Percentiles rank a stretch among this genome's conserved stretches.
These are phyloP conservation scores for Pholiota molesta DNA, from an alignment of 768 basidiomycete genomes.

Conservation along the genomic window DNA sequence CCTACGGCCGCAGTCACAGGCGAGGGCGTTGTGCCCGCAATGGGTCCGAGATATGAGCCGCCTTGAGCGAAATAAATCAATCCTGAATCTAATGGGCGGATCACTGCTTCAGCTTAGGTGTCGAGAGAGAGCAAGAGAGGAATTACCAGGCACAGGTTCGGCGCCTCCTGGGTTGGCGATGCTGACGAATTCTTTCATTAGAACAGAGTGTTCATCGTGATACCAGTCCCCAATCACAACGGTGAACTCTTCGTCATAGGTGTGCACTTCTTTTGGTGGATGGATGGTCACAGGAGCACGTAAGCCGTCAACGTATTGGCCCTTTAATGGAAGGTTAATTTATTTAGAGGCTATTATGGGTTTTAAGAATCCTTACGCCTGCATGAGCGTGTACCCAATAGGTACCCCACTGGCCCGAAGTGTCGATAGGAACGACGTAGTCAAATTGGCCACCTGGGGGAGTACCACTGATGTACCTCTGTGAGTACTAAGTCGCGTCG, in stretches of 20 bases:
- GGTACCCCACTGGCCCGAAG: constrained; percentile 75
- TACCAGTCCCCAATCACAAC: constrained; percentile 93
- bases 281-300: constrained; percentile 86
- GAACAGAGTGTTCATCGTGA: constrained; percentile 67
- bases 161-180: constrained; percentile 79
- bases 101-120: neutral
- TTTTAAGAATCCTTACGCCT: constrained; percentile 35
- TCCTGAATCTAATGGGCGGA: constrained; percentile 57
- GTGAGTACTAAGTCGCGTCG: neutral
- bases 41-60: constrained; percentile 67
- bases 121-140: neutral
- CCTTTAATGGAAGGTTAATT: constrained; percentile 39
- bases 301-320: constrained; percentile 92
- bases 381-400: constrained; percentile 83
- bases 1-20: constrained; percentile 64
- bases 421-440: constrained; percentile 73
- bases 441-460: constrained; percentile 72
- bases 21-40: constrained; percentile 49
- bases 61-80: constrained; percentile 86
- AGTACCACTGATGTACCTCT: constrained; percentile 58
- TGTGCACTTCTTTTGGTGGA: constrained; percentile 61
- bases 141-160: constrained; percentile 84
- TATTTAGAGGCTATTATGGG: neutral
- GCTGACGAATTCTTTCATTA: constrained; percentile 70
- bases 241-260: constrained; percentile 91